A percentile compares a stretch with the other conserved stretches of the same genome.
phyloP scores from a whole-genome alignment of 1,284 basidiomycete genomes.

The Ceratorhiza oryzae-sativae region DNA sequence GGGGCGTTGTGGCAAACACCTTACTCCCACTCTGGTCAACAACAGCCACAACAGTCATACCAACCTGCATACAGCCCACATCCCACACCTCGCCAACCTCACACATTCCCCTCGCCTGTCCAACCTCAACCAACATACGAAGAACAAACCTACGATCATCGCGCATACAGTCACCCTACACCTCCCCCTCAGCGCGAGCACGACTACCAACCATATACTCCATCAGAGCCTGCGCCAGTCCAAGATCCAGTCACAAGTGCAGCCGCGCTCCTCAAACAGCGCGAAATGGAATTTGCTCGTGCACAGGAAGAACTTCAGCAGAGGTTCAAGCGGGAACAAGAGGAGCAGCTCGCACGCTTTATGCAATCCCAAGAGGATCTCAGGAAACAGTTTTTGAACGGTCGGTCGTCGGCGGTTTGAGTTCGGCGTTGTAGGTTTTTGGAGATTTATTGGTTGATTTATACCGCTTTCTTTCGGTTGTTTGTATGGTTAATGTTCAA shows the following conservation, averaged over 20 bases:
- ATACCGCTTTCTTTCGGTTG: not conserved
- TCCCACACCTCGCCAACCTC: slow-evolving; percentile 16
- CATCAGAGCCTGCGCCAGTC: not conserved
- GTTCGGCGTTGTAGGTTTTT: not conserved
- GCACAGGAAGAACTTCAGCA: slow-evolving; percentile 25
- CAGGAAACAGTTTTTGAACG: slow-evolving; percentile 29
- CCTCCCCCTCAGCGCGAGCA: slow-evolving; percentile 1
- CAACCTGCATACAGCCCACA: slow-evolving; percentile 14
- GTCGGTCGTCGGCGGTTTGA: not conserved
- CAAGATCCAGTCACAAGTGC: not conserved
- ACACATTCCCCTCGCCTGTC: slow-evolving; percentile 14
- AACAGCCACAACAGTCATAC: slow-evolving; percentile 13
- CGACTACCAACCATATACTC: slow-evolving; percentile 16
- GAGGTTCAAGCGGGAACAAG: slow-evolving; percentile 35
- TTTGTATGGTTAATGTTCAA: slow-evolving; percentile 11
- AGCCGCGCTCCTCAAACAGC: slow-evolving; percentile 13
- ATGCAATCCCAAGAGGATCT: slow-evolving; percentile 28
- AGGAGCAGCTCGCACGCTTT: slow-evolving; percentile 30
- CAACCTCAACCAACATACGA: slow-evolving; percentile 2
- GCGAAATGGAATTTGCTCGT: slow-evolving; percentile 29
- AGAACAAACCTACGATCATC: slow-evolving; percentile 14
- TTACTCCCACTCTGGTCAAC: slow-evolving; percentile 26
- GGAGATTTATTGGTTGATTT: slow-evolving; percentile 12
- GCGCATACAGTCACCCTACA: slow-evolving; percentile 23
- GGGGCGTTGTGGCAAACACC: slow-evolving; percentile 27